phyloP scores from a whole-genome alignment of 2,329 filamentous ascomycete species.

The Elsinoe batatas region DNA sequence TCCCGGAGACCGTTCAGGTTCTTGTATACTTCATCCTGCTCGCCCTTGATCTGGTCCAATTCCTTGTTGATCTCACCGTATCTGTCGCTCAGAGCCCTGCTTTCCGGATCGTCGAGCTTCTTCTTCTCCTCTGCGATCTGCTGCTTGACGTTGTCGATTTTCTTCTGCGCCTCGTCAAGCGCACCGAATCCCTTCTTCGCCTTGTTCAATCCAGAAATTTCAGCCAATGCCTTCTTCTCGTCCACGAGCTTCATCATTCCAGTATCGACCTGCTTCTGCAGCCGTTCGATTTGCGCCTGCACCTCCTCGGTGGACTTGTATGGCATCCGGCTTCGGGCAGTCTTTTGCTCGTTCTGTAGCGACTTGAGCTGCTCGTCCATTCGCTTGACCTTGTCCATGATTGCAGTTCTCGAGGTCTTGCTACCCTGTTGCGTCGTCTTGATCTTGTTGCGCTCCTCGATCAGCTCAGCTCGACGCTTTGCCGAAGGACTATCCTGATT shows the following conservation, averaged over 20 bases:
- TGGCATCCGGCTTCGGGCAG: constrained; percentile 64
- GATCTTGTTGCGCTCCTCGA: constrained; percentile 72
- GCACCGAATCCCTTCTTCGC: constrained; percentile 81
- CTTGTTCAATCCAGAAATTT: constrained; percentile 76
- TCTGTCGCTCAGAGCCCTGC: constrained; percentile 75
- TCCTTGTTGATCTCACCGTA: constrained; percentile 81
- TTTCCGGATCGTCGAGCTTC: constrained; percentile 80
- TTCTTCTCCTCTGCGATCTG: constrained; percentile 87
- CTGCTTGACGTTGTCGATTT: constrained; percentile 75
- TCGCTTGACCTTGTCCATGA: constrained; percentile 84
- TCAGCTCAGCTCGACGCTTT: constrained; percentile 79
- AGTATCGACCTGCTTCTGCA: constrained; percentile 77
- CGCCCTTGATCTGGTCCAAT: constrained; percentile 79
- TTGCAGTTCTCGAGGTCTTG: constrained; percentile 68
- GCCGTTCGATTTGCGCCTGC: constrained; percentile 66
- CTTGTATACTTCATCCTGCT: constrained; percentile 87
- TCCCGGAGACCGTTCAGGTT: constrained; percentile 74
- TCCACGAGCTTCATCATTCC: constrained; percentile 94
- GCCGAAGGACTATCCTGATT: constrained; percentile 71
- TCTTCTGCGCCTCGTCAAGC: constrained; percentile 77
- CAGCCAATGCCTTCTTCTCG: constrained; percentile 83
- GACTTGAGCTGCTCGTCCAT: constrained; percentile 82
- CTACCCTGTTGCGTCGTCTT: constrained; percentile 76
- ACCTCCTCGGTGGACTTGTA: constrained; percentile 87
- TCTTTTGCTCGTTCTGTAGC: constrained; percentile 79